Conservation (phyloP, 441 rosid genomes). For the Pelargonium fulgidum region DNA sequence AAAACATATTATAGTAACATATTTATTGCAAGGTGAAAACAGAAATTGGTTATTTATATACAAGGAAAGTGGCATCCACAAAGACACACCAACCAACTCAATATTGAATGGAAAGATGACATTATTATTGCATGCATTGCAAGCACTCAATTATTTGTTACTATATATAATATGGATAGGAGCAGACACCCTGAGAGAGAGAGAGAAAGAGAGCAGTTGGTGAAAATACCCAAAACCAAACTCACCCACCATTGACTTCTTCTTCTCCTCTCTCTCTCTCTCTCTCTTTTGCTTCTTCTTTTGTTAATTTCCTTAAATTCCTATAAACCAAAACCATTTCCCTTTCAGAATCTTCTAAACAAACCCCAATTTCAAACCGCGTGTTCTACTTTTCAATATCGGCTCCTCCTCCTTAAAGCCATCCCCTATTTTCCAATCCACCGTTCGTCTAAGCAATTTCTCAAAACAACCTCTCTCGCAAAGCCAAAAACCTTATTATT, state of each 20-base stretch:
- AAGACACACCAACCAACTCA: constrained; percentile 1
- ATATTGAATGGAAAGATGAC: neutral
- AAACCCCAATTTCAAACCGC: too few species aligned
- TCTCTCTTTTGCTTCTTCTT: too few species aligned
- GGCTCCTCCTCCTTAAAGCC: neutral
- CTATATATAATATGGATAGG: neutral
- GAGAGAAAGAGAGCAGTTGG: neutral
- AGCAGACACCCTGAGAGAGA: too few species aligned
- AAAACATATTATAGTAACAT: too few species aligned
- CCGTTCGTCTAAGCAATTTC: too few species aligned
- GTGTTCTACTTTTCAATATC: too few species aligned
- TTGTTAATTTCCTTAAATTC: too few species aligned
- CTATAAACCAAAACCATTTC: too few species aligned
- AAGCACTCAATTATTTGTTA: neutral
- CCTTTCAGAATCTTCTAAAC: too few species aligned
- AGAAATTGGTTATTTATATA: too few species aligned
- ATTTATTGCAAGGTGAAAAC: too few species aligned
- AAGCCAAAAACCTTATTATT: neutral
- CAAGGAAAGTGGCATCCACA: neutral
- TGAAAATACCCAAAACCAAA: neutral
- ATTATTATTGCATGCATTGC: neutral
- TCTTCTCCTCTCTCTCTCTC: neutral
- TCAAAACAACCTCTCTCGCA: neutral
- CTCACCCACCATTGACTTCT: constrained; percentile 5
- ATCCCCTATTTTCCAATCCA: neutral